Conservation (phyloP, 306 rosid species). For the Biancaea sappan region DNA sequence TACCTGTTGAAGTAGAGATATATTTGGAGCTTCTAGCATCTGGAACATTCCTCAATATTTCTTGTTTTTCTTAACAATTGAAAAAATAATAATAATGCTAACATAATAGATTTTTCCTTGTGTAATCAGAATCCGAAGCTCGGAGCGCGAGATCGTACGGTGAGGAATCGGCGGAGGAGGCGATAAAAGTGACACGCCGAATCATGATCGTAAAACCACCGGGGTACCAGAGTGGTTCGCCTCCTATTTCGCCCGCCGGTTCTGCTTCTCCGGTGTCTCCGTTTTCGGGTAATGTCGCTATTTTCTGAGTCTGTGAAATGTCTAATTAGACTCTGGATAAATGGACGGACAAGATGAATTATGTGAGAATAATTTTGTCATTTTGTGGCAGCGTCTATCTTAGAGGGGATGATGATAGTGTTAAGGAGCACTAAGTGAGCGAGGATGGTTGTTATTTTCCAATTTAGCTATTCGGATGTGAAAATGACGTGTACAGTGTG, state of each 20-base stretch:
- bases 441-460: background rate
- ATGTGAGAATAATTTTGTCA: slow-evolving; percentile 38
- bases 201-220: slow-evolving; percentile 89
- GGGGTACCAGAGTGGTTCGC: slow-evolving; percentile 63
- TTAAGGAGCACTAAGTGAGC: slow-evolving; percentile 7
- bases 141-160: slow-evolving; percentile 54
- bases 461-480: background rate
- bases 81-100: background rate
- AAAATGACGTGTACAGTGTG: slow-evolving; percentile 29
- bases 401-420: background rate
- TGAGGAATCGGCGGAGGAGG: slow-evolving; percentile 50
- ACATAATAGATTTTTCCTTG: background rate
- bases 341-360: slow-evolving; percentile 6
- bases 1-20: background rate
- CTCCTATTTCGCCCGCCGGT: slow-evolving; percentile 79
- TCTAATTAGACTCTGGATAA: background rate
- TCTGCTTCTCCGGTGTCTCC: slow-evolving; percentile 82
- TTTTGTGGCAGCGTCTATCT: slow-evolving; percentile 7
- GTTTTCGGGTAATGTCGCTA: slow-evolving; percentile 64
- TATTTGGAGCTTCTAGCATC: background rate
- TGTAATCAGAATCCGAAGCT: slow-evolving; percentile 50
- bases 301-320: slow-evolving; percentile 16
- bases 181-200: slow-evolving; percentile 66
- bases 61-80: background rate
- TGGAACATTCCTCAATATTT: background rate